These are phyloP conservation scores for Cyberlindnera sargentensis DNA, from an alignment of 805 yeast genomes.

Conservation along the genomic window DNA sequence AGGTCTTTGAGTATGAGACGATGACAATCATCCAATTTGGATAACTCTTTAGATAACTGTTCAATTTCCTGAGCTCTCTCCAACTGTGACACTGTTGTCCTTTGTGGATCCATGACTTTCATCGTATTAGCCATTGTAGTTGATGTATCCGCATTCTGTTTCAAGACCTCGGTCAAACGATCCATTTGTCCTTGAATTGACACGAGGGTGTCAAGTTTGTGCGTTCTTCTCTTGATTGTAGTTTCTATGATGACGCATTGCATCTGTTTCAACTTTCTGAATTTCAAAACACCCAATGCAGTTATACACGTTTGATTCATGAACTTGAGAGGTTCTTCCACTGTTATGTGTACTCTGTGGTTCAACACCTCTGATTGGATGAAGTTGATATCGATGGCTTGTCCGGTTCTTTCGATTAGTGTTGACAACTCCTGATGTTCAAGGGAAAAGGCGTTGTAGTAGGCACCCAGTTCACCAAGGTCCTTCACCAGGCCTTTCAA, in stretches of 20 bases:
- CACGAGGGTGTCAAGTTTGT: conserved; percentile 25
- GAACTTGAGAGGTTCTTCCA: conserved; percentile 34
- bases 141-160: conserved; percentile 29
- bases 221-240: conserved; percentile 30
- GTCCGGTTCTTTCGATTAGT: conserved; percentile 76
- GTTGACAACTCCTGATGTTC: conserved; percentile 43
- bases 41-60: conserved; percentile 29
- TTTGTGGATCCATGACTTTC: conserved; percentile 23
- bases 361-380: conserved; percentile 41
- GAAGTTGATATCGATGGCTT: conserved; percentile 69
- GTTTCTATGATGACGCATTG: conserved; percentile 39
- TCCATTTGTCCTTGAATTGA: conserved; percentile 28
- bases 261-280: conserved; percentile 48
- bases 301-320: conserved; percentile 28
- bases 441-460: conserved; percentile 52
- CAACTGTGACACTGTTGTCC: conserved; percentile 23
- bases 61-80: conserved; percentile 33
- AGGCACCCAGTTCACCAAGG: conserved; percentile 71
- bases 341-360: conserved; percentile 26
- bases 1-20: conserved; percentile 30
- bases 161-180: conserved; percentile 27
- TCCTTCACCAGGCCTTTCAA: conserved; percentile 53
- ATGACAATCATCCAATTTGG: conserved; percentile 33
- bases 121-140: conserved; percentile 29
- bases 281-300: conserved; percentile 42